Base-by-base conservation (phyloP, 2,329 filamentous ascomycete genomes). In the Teratosphaeria nubilosa region DNA sequence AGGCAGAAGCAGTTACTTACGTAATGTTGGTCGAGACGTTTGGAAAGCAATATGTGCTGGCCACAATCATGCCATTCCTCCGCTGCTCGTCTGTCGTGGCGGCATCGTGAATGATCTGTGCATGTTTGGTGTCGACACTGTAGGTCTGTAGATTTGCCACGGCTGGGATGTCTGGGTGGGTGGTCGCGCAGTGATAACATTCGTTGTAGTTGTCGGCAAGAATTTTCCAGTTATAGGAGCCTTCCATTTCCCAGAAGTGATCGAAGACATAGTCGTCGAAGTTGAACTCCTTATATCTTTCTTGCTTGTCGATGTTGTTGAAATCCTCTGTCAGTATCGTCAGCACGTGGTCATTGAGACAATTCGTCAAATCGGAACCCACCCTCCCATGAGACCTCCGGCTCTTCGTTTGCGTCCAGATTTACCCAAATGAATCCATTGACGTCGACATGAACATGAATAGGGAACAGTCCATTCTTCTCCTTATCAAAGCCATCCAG, bases 161-260 rank as follows among this genome's bases (percentile, higher is more conserved):
- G 50, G 75, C 73, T 4, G 80, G 75, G 32, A 84, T 79, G 58
- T 82, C 80, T 2, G 83, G 82, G 63, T 85, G 82, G 1, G 81
- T 78, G 0, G 78, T 80, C 55, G 78, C 77, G 73, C 82, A 85
- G 73, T 85, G 82, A 64, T 86, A 86, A 67, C 82, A 86, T 67
- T 83, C 82, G 67, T 86, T 86, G 74, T 84, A 86, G 73, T 86
- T 85, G 66, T 86, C 83, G 14, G 78, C 78, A 32, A 83, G 69
- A 25, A 80, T 78, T 72, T 84, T 84, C 82, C 82, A 84, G 72
- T 84, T 84, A 67, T 78, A 82, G 32, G 78, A 75, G 0, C 78
- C 78, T 54, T 81, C 77, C 76, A 82, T 78, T 63, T 82, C 76
- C 53, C 53, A 55, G 30, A 34, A 31, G 51, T 60, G 58, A 45